phyloP scores from a whole-genome alignment of 2,329 filamentous ascomycete genomes.

The Talaromyces sp. region DNA sequence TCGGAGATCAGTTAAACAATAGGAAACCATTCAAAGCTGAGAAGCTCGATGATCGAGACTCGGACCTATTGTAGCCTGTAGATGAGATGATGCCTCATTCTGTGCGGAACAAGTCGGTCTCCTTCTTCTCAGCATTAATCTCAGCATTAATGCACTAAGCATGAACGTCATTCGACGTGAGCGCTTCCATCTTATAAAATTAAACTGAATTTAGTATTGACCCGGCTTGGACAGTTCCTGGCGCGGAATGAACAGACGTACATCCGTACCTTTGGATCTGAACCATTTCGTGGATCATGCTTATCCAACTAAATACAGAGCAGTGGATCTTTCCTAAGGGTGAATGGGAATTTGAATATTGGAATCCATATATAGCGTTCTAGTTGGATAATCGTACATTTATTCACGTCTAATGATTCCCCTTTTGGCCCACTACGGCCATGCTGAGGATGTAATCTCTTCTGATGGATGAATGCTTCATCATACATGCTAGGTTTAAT shows the following conservation, averaged over 20 bases:
- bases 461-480: not conserved
- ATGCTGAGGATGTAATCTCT: not conserved
- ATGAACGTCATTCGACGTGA: not conserved
- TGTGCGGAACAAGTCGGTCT: not conserved
- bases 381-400: not conserved
- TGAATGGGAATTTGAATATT: not conserved
- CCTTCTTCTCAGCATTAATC: not conserved
- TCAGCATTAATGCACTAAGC: not conserved
- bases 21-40: not conserved
- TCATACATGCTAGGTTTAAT: not conserved
- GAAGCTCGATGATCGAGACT: not conserved
- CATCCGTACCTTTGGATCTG: conserved; percentile 12
- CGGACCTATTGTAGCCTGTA: not conserved
- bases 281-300: conserved; percentile 9
- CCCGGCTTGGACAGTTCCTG: not conserved
- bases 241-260: not conserved
- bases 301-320: not conserved
- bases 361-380: not conserved
- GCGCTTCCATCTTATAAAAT: not conserved
- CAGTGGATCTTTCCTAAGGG: not conserved
- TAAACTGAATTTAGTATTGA: not conserved
- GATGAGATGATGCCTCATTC: not conserved
- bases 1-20: not conserved
- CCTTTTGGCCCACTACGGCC: not conserved
- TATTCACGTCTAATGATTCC: not conserved